A percentile compares a stretch with the other conserved stretches of the same genome.
Conservation (phyloP, 192 early-diverging fungal genomes). For the Podila verticillata region DNA sequence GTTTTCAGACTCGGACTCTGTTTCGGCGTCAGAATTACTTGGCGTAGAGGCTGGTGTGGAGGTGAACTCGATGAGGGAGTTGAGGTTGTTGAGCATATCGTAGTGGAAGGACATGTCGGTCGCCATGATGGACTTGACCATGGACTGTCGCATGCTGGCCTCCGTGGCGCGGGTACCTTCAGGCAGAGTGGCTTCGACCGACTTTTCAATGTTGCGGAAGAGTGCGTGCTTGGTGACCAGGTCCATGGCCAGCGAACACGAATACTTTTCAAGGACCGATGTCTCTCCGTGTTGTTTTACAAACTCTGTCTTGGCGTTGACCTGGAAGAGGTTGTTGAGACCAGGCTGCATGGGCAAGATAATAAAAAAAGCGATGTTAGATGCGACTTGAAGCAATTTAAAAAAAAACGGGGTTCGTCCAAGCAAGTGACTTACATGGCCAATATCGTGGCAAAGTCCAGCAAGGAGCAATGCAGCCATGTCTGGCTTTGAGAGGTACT, state of each 20-base stretch:
- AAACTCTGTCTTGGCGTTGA: slow-evolving; percentile 83
- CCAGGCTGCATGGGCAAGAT: slow-evolving; percentile 72
- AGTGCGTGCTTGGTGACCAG: slow-evolving; percentile 80
- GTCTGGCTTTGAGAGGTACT: slow-evolving; percentile 75
- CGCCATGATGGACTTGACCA: slow-evolving; percentile 81
- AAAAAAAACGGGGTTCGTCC: not conserved
- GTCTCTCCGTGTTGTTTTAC: slow-evolving; percentile 77
- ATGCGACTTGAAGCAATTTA: not conserved
- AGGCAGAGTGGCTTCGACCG: slow-evolving; percentile 46
- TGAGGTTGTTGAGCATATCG: slow-evolving; percentile 65
- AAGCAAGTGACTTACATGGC: slow-evolving; percentile 67
- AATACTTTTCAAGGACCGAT: slow-evolving; percentile 90
- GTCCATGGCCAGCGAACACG: slow-evolving; percentile 79
- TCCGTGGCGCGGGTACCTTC: slow-evolving; percentile 62
- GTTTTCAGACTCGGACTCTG: slow-evolving; percentile 15
- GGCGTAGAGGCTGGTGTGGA: slow-evolving; percentile 30
- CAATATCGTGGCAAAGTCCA: slow-evolving; percentile 91
- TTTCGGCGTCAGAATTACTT: slow-evolving; percentile 21
- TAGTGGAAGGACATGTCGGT: slow-evolving; percentile 96
- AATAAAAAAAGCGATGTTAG: not conserved
- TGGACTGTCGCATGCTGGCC: slow-evolving; percentile 51
- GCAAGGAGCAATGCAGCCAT: slow-evolving; percentile 81
- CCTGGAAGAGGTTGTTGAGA: slow-evolving; percentile 91
- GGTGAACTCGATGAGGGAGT: slow-evolving; percentile 52
- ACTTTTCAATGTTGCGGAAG: slow-evolving; percentile 64